Evolutionary conservation across 805 yeast genomes (phyloP), one percentile per base, ranked within the genome.

Genomic region (Schwanniomyces polymorphus): DNA sequence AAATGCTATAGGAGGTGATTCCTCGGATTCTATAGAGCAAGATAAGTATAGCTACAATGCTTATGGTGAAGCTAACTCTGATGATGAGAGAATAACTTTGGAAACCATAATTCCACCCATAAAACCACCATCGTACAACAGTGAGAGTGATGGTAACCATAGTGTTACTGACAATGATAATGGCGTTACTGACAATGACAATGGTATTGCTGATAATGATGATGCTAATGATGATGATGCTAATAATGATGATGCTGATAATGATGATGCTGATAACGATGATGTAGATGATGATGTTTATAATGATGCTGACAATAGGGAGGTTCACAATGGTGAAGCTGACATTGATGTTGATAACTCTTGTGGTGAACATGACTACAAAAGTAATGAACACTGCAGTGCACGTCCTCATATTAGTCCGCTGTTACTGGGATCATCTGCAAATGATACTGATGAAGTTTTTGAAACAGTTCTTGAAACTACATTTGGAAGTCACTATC

Each of bases 31-130:
- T 51, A 41, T 43, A 41, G 58, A 57, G 29, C 57, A 56, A 26
- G 70, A 67, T 44, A 69, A 68, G 50, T 65, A 54, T 50, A 67
- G 72, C 45, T 70, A 66, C 52, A 67, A 68, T 51, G 75, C 72
- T 7, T 68, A 69, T 54, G 64, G 71, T 9, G 80, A 76, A 16
- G 60, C 53, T 21, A 68, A 64, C 31, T 65, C 70, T 0, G 56
- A 52, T 12, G 76, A 66, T 40, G 80, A 75, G 49, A 57, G 76
- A 42, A 72, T 74, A 16, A 72, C 78, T 1, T 59, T 75, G 56
- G 60, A 65, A 43, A 74, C 73, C 48, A 54, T 74, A 29, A 43
- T 58, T 11, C 63, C 61, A 9, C 72, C 78, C 4, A 45, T 55
- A 26, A 49, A 54, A 27, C 80, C 79, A 1, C 80, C 80, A 2